These are phyloP conservation scores for Schizochytrium sp. DNA, from an alignment of 108 stramenopile species.

Conservation along the genomic window DNA sequence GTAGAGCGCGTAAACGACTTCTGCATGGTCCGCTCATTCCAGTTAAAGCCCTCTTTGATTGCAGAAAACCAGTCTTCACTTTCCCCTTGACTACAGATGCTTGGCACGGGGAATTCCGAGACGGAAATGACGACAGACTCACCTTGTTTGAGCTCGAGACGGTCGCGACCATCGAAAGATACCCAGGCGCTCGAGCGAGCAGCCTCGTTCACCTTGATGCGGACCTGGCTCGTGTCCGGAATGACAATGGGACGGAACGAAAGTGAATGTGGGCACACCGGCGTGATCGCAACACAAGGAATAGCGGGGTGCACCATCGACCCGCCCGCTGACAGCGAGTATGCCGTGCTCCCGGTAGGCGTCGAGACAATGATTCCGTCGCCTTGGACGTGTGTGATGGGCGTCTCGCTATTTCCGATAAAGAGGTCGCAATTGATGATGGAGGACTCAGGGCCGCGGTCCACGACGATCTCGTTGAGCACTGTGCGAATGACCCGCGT, in stretches of 20 bases:
- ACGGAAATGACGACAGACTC: slow-evolving; percentile 77
- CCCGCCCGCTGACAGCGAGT: slow-evolving; percentile 88
- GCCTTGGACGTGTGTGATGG: slow-evolving; percentile 87
- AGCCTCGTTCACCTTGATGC: slow-evolving; percentile 72
- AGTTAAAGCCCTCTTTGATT: slow-evolving; percentile 26
- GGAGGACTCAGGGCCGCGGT: slow-evolving; percentile 73
- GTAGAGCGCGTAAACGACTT: background rate
- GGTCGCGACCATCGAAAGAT: slow-evolving; percentile 84
- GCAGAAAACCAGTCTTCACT: slow-evolving; percentile 41
- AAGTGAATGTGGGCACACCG: slow-evolving; percentile 90
- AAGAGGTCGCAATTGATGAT: slow-evolving; percentile 78
- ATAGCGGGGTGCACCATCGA: slow-evolving; percentile 93
- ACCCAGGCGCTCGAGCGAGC: slow-evolving; percentile 76
- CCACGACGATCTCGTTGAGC: slow-evolving; percentile 89
- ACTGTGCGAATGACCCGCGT: slow-evolving; percentile 56
- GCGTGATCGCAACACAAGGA: slow-evolving; percentile 82
- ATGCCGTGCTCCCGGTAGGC: slow-evolving; percentile 91
- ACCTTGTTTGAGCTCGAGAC: slow-evolving; percentile 69
- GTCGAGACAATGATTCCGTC: slow-evolving; percentile 91
- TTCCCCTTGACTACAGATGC: slow-evolving; percentile 24
- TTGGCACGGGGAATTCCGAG: slow-evolving; percentile 77
- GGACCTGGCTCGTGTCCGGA: slow-evolving; percentile 77
- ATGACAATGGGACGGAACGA: slow-evolving; percentile 88
- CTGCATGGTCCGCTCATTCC: background rate
- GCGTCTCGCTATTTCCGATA: slow-evolving; percentile 20